Evolutionary conservation across 495 filamentous ascomycete genomes (phyloP).

Genomic region (Xylaria scruposa): DNA sequence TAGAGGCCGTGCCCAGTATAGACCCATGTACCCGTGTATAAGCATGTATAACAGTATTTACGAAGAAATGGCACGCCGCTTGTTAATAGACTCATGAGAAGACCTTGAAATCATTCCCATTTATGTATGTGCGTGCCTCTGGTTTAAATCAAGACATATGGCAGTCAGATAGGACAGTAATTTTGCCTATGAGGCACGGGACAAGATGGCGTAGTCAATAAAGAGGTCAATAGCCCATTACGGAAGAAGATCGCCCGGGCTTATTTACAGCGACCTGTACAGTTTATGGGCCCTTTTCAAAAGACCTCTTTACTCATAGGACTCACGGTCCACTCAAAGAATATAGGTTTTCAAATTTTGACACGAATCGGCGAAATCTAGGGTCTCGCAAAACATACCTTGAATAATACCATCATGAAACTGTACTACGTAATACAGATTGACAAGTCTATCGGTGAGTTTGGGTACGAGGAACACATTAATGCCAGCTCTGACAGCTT

Average conservation of each 20-base stretch:
- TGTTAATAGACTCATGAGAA: conserved; percentile 12
- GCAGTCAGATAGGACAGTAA: no score
- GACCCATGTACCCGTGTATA: conserved; percentile 9
- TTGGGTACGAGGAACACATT: neutral
- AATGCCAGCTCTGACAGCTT: neutral
- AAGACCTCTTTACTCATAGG: conserved; percentile 40
- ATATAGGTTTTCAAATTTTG: conserved; percentile 32
- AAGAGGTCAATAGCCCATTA: neutral
- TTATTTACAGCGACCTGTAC: conserved; percentile 37
- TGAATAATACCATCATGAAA: neutral
- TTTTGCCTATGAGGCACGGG: no score
- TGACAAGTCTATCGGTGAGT: neutral
- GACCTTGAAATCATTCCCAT: neutral
- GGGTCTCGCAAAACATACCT: no score
- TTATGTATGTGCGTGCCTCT: neutral
- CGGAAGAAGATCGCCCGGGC: conserved; percentile 30
- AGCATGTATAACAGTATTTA: conserved; percentile 25
- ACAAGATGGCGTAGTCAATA: neutral
- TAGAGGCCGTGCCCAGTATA: conserved; percentile 20
- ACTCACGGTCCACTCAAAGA: conserved; percentile 41
- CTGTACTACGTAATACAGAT: neutral
- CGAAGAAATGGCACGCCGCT: conserved; percentile 21
- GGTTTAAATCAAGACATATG: no score
- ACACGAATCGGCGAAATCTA: no score
- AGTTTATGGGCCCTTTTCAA: conserved; percentile 37